Percentiles rank a stretch among this genome's conserved stretches.
phyloP scores from a whole-genome alignment of 139 green algal species.

The Tetradesmus obliquus region DNA sequence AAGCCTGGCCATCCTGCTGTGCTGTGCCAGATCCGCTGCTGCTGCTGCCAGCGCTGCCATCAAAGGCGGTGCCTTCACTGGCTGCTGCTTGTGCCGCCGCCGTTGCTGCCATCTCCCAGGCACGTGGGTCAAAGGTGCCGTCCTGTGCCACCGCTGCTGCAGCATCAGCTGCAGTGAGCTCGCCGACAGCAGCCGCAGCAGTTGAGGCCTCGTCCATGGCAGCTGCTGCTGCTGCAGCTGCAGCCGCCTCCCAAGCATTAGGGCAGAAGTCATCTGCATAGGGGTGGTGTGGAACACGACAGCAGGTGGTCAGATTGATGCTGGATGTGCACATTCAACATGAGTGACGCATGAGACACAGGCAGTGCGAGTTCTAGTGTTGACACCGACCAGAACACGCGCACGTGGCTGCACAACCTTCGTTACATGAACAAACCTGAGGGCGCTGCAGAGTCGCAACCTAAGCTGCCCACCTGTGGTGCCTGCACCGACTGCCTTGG shows the following conservation, averaged over 20 bases:
- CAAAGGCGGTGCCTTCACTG: neutral
- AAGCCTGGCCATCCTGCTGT: neutral
- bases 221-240: conserved; percentile 3
- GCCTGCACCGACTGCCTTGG: neutral
- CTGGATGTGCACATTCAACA: too few relatives aligned
- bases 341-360: too few relatives aligned
- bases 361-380: too few relatives aligned
- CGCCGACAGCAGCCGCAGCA: neutral
- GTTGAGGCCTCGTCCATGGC: neutral
- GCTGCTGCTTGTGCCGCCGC: neutral
- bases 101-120: conserved; percentile 12
- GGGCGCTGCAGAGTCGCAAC: neutral
- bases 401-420: too few relatives aligned
- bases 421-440: neutral
- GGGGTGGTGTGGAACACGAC: too few relatives aligned
- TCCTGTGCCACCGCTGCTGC: neutral
- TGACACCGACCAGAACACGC: too few relatives aligned
- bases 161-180: neutral
- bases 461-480: neutral
- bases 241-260: conserved; percentile 14
- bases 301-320: too few relatives aligned
- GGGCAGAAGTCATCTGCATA: neutral
- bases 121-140: conserved; percentile 4
- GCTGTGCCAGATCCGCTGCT: neutral
- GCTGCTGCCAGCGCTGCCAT: neutral